Evolutionary conservation across 192 early-diverging fungal genomes (phyloP), one percentile per base, ranked within the genome.

Genomic region (Entomortierella lignicola): DNA sequence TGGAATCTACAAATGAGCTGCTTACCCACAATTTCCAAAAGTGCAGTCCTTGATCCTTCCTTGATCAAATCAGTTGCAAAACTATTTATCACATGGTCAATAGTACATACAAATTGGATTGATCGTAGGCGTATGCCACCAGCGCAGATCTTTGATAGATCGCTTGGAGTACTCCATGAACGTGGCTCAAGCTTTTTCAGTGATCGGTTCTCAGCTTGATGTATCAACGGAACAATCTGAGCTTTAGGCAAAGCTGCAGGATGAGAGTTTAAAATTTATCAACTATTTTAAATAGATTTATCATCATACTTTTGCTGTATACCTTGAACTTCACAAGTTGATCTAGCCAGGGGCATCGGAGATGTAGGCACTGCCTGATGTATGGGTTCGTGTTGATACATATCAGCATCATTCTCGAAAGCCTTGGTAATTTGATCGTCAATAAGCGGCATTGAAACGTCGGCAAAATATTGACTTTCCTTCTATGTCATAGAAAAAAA

Each of bases 21-120:
- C 55, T 43, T 55, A 75, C 72, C 72, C 41, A 75, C 31, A 0
- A 75, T 29, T 29, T 75, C 72, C 32, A 75, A 58, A 0, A 75
- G 43, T 18, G 64, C 72, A n/a, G 26, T 26, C 5, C 23, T 17
- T 21, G 62, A 30, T 26, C 12, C 43, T 2, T 43, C 31, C 18
- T 48, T 31, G 18, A 23, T n/a, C 20, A 5, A 7, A 18, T 15
- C 8, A 8, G 13, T 6, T 41, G 39, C 31, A 0, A 39, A 27
- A 20, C n/a, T 42, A 27, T 43, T 26, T 8, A 47, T 6, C 7
- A 67, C 51, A 11, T 66, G 44, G 32, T 20, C 10, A 23, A 75
- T 61, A 15, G 52, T 61, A 20, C 8, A 29, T 2, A 34, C 57
- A 53, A 62, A 57, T 5, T 62, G 58, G 44, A 66, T 56, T 2